Conservation (phyloP, 2,329 filamentous ascomycete species). For the Blastomyces emzantsi region DNA sequence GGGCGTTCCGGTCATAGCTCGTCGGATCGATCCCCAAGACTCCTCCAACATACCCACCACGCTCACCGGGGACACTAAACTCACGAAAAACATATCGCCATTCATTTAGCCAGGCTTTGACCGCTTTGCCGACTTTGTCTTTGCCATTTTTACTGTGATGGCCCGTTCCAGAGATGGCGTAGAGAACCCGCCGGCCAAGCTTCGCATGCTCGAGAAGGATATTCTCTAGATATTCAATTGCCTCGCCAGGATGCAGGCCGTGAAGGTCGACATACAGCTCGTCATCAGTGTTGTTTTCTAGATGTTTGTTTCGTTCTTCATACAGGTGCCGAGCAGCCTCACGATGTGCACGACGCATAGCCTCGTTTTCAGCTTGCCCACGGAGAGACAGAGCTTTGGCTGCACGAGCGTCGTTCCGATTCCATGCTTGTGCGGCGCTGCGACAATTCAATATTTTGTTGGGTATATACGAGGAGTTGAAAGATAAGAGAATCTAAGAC, state of each 20-base stretch:
- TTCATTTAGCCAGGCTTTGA: slow-evolving; percentile 84
- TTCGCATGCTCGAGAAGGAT: slow-evolving; percentile 74
- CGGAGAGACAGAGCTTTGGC: slow-evolving; percentile 91
- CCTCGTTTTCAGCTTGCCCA: slow-evolving; percentile 91
- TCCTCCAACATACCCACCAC: slow-evolving; percentile 62
- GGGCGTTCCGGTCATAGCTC: slow-evolving; percentile 45
- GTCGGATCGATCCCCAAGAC: slow-evolving; percentile 56
- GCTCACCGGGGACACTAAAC: slow-evolving; percentile 92
- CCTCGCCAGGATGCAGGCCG: slow-evolving; percentile 97
- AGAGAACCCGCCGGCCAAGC: slow-evolving; percentile 63
- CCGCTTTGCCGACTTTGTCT: slow-evolving; percentile 93
- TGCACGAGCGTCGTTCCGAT: slow-evolving; percentile 90
- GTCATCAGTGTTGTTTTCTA: slow-evolving; percentile 36
- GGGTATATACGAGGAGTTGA: slow-evolving; percentile 7
- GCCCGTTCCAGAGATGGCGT: slow-evolving; percentile 92
- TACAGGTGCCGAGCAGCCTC: slow-evolving; percentile 89
- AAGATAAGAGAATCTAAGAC: slow-evolving; percentile 4
- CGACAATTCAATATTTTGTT: background rate
- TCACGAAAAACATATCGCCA: slow-evolving; percentile 95
- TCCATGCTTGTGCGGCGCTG: slow-evolving; percentile 96
- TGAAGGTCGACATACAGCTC: slow-evolving; percentile 95
- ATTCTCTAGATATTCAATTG: slow-evolving; percentile 84
- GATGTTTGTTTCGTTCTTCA: slow-evolving; percentile 78
- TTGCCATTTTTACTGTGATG: slow-evolving; percentile 99
- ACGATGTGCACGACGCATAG: slow-evolving; percentile 94